These are phyloP conservation scores for Ceratocystis albifundus DNA, from an alignment of 2,329 filamentous ascomycete species.

Conservation along the genomic window DNA sequence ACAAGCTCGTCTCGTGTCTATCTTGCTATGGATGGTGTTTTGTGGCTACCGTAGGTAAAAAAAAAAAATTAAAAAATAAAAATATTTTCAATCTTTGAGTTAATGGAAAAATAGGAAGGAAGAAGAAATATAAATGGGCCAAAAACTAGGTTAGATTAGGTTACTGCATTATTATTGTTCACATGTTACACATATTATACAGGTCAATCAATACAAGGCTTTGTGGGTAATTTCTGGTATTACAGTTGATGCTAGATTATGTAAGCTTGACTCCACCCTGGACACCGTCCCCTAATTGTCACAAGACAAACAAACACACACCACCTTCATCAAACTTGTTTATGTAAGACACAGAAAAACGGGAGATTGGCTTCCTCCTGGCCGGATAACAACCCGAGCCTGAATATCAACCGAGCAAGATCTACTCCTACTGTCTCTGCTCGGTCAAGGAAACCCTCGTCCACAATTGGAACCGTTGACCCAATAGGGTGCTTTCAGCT, in stretches of 20 bases:
- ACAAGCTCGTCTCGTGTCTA: too few relatives aligned
- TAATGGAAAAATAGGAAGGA: too few relatives aligned
- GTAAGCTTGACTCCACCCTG: background rate
- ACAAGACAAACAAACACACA: background rate
- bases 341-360: slow-evolving; percentile 7
- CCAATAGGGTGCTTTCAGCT: slow-evolving; percentile 25
- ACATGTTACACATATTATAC: background rate
- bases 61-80: too few relatives aligned
- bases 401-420: background rate
- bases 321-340: background rate
- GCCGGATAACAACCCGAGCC: slow-evolving; percentile 28
- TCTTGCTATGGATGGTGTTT: too few relatives aligned
- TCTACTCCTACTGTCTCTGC: background rate
- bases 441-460: slow-evolving; percentile 18
- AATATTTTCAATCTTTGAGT: too few relatives aligned
- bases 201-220: slow-evolving; percentile 25
- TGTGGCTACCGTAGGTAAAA: too few relatives aligned
- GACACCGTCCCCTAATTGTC: background rate
- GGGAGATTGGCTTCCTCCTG: slow-evolving; percentile 41
- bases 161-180: background rate
- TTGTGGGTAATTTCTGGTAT: slow-evolving; percentile 60
- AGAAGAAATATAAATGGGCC: too few relatives aligned
- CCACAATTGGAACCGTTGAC: slow-evolving; percentile 23
- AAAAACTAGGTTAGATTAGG: background rate
- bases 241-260: slow-evolving; percentile 32